Percentiles rank a stretch among this genome's conserved stretches.
phyloP scores from a whole-genome alignment of 1,284 basidiomycete species.

The Ceratobasidium sp. region DNA sequence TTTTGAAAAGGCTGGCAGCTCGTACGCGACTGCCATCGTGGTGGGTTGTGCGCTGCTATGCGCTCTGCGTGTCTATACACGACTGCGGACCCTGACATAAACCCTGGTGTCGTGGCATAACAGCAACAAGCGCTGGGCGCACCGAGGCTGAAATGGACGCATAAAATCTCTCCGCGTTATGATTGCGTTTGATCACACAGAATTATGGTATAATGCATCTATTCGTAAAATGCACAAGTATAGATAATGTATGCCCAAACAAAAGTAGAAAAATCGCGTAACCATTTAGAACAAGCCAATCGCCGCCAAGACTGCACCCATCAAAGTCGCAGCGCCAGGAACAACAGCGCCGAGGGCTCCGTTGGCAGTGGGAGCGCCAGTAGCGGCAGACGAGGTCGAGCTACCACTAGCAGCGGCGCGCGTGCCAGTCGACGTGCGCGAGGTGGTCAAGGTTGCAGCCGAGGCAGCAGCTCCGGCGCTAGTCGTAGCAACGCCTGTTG shows the following conservation, averaged over 20 bases:
- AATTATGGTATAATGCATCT: constrained; percentile 16
- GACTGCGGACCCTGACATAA: constrained; percentile 37
- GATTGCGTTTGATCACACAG: neutral
- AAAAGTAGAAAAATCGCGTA: neutral
- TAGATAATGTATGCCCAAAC: neutral
- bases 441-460: neutral
- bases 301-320: constrained; percentile 35
- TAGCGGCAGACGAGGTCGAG: constrained; percentile 16
- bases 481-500: neutral
- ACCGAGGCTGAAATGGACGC: neutral
- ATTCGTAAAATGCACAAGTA: constrained; percentile 7
- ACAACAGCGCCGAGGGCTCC: constrained; percentile 12
- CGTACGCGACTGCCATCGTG: constrained; percentile 37
- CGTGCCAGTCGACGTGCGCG: neutral
- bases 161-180: neutral
- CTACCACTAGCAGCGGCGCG: neutral
- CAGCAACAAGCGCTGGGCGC: constrained; percentile 5
- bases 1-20: constrained; percentile 36
- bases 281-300: constrained; percentile 27
- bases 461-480: neutral
- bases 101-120: constrained; percentile 36
- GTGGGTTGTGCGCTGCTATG: neutral
- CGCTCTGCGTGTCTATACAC: constrained; percentile 17
- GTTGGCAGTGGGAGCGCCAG: constrained; percentile 17
- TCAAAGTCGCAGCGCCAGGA: constrained; percentile 24